Base-by-base conservation (phyloP, 495 filamentous ascomycete genomes). In the Neurospora sp. region DNA sequence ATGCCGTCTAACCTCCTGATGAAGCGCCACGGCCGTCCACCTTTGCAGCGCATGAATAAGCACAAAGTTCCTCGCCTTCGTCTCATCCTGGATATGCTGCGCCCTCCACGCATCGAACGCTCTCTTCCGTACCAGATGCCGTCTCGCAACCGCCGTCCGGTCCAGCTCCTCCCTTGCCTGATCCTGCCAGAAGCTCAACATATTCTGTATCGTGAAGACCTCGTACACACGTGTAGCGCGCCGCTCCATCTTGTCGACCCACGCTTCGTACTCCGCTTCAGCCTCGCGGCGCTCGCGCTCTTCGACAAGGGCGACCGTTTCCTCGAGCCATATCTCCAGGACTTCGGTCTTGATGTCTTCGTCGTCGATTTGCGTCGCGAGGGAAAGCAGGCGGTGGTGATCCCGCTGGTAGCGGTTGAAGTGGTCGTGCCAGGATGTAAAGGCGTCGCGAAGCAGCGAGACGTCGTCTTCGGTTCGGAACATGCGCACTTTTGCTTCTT, bases 51-150 rank as follows among this genome's bases (percentile, higher is more conserved):
- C 70, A 35, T 89, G 87, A 48, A 83, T 83, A 6, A 91, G 74
- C 16, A 88, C 82, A 71, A 91, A 91, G 27, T 89, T 87, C 41
- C 88, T 88, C 9, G 91, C 89, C 79, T 94, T 94, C 44, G 90
- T 74, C 72, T 92, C 89, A 76, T 94, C 92, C 69, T 91, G 87
- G 10, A 87, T 85, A 14, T 92, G 94, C 70, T 94, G 89, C 69
- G 90, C 88, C 17, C 87, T 86, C 93, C 93, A 96, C 6, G 89
- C 88, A 73, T 90, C 89, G 77, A 96, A 96, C 72, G 90, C 92
- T 44, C 89, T 90, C 59, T 89, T 86, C 74, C 89, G 81, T 14
- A 94, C 81, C n/a, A 94, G 84, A 80, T 92, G 91, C 72, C 86
- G 80, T 61, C 91, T 86, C 22, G 91, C 92, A 40, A 86, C 83